Base-by-base conservation (phyloP, 805 yeast genomes). In the Clavispora vitiphila region DNA sequence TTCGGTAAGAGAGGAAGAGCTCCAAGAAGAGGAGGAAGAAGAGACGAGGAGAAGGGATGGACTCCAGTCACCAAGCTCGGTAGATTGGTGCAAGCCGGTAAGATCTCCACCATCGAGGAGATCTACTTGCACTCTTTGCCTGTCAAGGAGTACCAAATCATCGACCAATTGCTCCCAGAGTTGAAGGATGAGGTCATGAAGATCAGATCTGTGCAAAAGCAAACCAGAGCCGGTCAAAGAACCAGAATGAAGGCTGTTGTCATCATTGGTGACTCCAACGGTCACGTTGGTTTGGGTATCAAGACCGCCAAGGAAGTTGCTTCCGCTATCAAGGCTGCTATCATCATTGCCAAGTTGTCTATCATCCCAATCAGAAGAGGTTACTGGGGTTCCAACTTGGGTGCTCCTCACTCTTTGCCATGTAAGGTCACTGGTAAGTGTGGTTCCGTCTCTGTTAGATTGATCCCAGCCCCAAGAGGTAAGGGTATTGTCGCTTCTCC, bases 381-480 rank as follows among this genome's bases (percentile, higher is more conserved):
- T 81, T 93, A 93, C 93, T 93, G 99, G 99, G 99, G 99, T 78
- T 77, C 96, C 74, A 88, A 89, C 83, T 86, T 93, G 76, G 99
- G 99, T 84, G 85, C 86, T 76, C 99, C 99, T 70, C 99, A 93
- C 86, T 86, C 99, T 60, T 84, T 91, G 70, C 91, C 96, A 67
- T 76, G 83, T 77, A 93, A 93, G 89, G 88, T 90, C 72, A 85
- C 98, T 60, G 99, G 99, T 80, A 93, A 91, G 89, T 93, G 98
- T 81, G 99, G 99, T 84, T 91, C 98, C 76, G 98, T 93, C 69
- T 73, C 84, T 55, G 96, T 91, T 61, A 89, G 99, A 83, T 83
- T 93, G 71, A 90, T 93, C 71, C 99, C 99, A 76, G 99, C 99
- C 60, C 98, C 99, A 83, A 93, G 99, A 83, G 99, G 99, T 91